phyloP scores from a whole-genome alignment of 2,329 filamentous ascomycete species.

The Clarireedia monteithiana region DNA sequence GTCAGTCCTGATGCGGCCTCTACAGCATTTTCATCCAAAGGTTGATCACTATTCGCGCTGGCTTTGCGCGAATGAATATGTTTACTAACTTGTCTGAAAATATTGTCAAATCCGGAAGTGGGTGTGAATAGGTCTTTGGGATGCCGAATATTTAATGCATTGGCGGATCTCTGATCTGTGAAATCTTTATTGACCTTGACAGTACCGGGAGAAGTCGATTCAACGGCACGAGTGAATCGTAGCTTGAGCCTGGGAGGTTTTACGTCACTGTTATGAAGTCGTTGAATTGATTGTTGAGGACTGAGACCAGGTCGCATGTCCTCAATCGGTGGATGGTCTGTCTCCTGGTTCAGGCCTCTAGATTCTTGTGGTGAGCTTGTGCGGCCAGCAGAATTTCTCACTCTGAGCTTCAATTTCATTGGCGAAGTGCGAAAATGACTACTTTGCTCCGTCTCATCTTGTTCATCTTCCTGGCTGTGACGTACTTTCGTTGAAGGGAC shows the following conservation, averaged over 20 bases:
- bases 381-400: conserved; percentile 9
- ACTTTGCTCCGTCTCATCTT: neutral
- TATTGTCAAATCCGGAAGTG: conserved; percentile 20
- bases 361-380: conserved; percentile 15
- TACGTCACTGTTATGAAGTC: neutral
- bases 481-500: neutral
- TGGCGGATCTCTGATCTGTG: conserved; percentile 12
- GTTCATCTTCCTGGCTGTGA: neutral
- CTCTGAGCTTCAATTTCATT: conserved; percentile 18
- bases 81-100: conserved; percentile 26
- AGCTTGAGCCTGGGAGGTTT: conserved; percentile 24
- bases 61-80: conserved; percentile 22
- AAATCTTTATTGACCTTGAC: conserved; percentile 23
- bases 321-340: conserved; percentile 9
- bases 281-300: conserved; percentile 3
- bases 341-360: conserved; percentile 19
- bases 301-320: conserved; percentile 5
- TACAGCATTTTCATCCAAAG: conserved; percentile 2
- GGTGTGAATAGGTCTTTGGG: conserved; percentile 29
- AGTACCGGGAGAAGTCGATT: conserved; percentile 22
- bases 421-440: conserved; percentile 7
- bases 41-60: conserved; percentile 17
- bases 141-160: conserved; percentile 22
- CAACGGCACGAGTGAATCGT: conserved; percentile 25
- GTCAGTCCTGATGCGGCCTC: conserved; percentile 4